phyloP scores from a whole-genome alignment of 352 stramenopile genomes.

The Plasmopara halstedii region DNA sequence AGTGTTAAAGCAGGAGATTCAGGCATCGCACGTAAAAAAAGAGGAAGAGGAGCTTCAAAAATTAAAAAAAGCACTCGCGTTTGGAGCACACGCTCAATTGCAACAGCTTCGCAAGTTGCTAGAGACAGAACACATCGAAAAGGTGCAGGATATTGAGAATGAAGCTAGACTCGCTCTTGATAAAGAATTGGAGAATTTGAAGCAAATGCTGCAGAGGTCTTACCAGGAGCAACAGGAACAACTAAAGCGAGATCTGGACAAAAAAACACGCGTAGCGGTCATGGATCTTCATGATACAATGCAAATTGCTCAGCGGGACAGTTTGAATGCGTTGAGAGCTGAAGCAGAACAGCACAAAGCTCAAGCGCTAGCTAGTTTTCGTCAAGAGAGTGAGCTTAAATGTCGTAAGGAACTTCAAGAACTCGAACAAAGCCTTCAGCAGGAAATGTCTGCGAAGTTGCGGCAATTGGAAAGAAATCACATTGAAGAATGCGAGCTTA shows the following conservation, averaged over 20 bases:
- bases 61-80: slow-evolving; percentile 43
- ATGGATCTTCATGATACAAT: slow-evolving; percentile 47
- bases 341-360: slow-evolving; percentile 18
- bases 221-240: slow-evolving; percentile 34
- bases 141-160: slow-evolving; percentile 17
- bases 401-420: slow-evolving; percentile 27
- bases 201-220: slow-evolving; percentile 26
- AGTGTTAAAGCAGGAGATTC: slow-evolving; percentile 34
- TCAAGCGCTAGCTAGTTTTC: slow-evolving; percentile 11
- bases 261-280: slow-evolving; percentile 34
- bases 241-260: slow-evolving; percentile 33
- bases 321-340: slow-evolving; percentile 19
- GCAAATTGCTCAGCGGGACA: slow-evolving; percentile 21
- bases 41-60: slow-evolving; percentile 46
- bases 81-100: slow-evolving; percentile 53
- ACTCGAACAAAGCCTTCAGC: slow-evolving; percentile 34
- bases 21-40: slow-evolving; percentile 28
- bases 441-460: slow-evolving; percentile 29
- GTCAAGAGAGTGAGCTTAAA: slow-evolving; percentile 22
- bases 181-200: slow-evolving; percentile 31
- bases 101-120: slow-evolving; percentile 45
- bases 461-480: slow-evolving; percentile 38
- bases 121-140: slow-evolving; percentile 33
- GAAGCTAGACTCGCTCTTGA: slow-evolving; percentile 26
- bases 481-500: slow-evolving; percentile 27